phyloP scores from a whole-genome alignment of 768 basidiomycete genomes.

The Phylloporus arenicola region DNA sequence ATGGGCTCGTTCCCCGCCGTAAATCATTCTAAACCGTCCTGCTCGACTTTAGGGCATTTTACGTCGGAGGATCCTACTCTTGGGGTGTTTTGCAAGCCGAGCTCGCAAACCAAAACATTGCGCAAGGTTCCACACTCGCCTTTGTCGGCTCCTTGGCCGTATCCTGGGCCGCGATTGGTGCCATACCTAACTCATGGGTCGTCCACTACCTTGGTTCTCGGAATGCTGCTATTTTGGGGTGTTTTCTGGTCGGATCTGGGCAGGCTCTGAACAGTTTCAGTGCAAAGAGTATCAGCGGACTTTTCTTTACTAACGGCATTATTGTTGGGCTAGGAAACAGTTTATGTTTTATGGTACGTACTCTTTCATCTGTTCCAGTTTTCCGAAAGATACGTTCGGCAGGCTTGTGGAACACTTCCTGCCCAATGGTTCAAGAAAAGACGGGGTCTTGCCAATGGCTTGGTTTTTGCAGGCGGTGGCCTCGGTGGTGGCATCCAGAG shows the following conservation, averaged over 20 bases:
- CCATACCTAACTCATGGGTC: conserved; percentile 26
- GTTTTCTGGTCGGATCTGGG: conserved; percentile 26
- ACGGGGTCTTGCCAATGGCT: conserved; percentile 31
- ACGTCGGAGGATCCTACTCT: conserved; percentile 24
- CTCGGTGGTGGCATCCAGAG: conserved; percentile 30
- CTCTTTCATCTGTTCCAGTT: background rate
- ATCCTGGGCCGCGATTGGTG: conserved; percentile 27
- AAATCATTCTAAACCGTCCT: background rate
- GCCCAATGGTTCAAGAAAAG: conserved; percentile 32
- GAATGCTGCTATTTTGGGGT: conserved; percentile 24
- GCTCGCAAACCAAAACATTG: conserved; percentile 24
- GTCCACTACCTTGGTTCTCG: conserved; percentile 28
- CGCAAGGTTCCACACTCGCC: conserved; percentile 22
- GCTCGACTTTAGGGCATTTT: conserved; percentile 19
- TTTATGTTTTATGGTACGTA: conserved; percentile 20
- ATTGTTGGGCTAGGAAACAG: conserved; percentile 27
- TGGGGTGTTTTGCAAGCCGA: conserved; percentile 30
- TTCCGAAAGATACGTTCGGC: background rate
- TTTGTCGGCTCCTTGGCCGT: conserved; percentile 31
- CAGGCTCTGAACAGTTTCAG: conserved; percentile 25
- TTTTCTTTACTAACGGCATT: conserved; percentile 28
- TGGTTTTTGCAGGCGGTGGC: conserved; percentile 31
- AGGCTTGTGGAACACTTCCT: conserved; percentile 31
- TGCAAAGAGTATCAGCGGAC: conserved; percentile 17
- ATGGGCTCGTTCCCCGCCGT: background rate